These are phyloP conservation scores for Suhomyces vadensis DNA, from an alignment of 805 yeast genomes.

Conservation along the genomic window DNA sequence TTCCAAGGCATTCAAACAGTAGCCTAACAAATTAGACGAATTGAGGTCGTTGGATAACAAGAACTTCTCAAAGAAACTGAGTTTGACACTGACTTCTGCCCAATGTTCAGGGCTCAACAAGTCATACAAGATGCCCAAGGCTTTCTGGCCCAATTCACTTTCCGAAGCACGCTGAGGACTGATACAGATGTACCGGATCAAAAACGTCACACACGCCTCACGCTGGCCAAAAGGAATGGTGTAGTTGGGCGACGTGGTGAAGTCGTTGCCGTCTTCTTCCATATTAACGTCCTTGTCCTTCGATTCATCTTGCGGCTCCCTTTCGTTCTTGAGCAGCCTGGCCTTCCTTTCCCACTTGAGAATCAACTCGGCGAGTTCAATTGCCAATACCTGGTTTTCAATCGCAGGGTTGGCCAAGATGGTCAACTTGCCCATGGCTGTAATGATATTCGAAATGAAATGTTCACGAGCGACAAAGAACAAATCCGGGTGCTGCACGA, in stretches of 20 bases:
- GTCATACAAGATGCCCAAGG: constrained; percentile 73
- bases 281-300: constrained; percentile 18
- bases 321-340: constrained; percentile 17
- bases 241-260: constrained; percentile 51
- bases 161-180: constrained; percentile 84
- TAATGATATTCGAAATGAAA: constrained; percentile 82
- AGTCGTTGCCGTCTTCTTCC: constrained; percentile 30
- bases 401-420: constrained; percentile 72
- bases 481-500: constrained; percentile 80
- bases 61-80: constrained; percentile 86
- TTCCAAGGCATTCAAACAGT: constrained; percentile 87
- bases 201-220: constrained; percentile 86
- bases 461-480: constrained; percentile 87
- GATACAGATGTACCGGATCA: constrained; percentile 84
- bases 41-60: constrained; percentile 74
- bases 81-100: constrained; percentile 86
- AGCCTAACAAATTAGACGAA: constrained; percentile 67
- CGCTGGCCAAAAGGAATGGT: constrained; percentile 73
- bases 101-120: constrained; percentile 73
- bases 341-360: constrained; percentile 79
- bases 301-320: too few relatives aligned
- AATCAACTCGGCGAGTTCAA: constrained; percentile 84
- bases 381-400: constrained; percentile 83
- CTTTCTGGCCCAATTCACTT: constrained; percentile 76
- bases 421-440: constrained; percentile 89